Base-by-base conservation (phyloP, 768 basidiomycete genomes). In the Lentinus brumalis region DNA sequence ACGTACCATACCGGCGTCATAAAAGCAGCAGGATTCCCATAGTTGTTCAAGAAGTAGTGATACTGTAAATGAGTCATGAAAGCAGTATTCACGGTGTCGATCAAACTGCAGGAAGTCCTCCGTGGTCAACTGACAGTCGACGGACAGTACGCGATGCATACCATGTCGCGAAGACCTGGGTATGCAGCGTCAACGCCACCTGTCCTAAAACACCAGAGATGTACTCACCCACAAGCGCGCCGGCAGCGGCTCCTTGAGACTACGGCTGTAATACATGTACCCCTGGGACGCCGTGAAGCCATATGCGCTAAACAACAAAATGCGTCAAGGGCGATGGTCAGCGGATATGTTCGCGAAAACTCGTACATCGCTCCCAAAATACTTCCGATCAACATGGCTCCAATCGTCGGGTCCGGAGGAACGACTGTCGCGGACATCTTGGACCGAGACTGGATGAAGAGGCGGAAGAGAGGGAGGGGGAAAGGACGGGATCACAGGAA, bases 311-410 rank as follows among this genome's bases (percentile, higher is more conserved):
- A 21, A 30, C 3, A 30, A 18, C 8, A 29, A 26, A 26, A 0
- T 31, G 53, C 12, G 8, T 32, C 8, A 30, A 2, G 11, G 12
- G 12, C 2, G 4, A 11, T 2, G 8, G 47, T n/a, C 10, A 53
- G 35, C 1, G 5, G 18, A 26, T 35, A n/a, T 15, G 26, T 41
- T 26, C 15, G 2, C 3, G 52, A 31, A 6, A 9, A 16, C 35
- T 45, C 59, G 55, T 41, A 61, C 59, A 49, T 26, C 29, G 59
- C 53, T 5, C 59, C 54, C 11, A 61, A 31, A 35, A 61, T 55
- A n/a, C 59, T 49, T 6, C 59, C 59, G 21, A 61, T 21, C 47
- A 61, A 9, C 32, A 61, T 3, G 8, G 59, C 59, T 6, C 59
- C 59, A 10, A 61, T 18, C n/a, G 59, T 61, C 47, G 38, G 50